Evolutionary conservation across 768 basidiomycete genomes (phyloP).

Genomic region (Psilocybe azurescens): DNA sequence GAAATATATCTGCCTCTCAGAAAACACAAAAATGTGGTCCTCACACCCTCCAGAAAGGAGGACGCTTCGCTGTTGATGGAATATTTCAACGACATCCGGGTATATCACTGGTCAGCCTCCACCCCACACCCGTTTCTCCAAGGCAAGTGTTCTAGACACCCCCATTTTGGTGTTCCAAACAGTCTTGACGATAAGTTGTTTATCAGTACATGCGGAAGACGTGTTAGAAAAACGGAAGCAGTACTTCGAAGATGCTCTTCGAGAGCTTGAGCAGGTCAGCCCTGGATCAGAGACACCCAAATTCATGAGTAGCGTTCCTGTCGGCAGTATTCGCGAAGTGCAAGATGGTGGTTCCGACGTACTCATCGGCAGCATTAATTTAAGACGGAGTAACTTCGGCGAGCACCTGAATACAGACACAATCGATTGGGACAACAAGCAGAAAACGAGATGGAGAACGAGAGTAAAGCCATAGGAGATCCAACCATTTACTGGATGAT

Average conservation of each 20-base stretch:
- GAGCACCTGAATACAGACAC: conserved; percentile 33
- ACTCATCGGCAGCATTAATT: conserved; percentile 50
- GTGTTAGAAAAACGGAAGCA: background rate
- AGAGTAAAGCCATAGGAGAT: conserved; percentile 47
- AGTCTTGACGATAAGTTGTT: background rate
- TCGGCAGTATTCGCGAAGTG: conserved; percentile 56
- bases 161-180: background rate
- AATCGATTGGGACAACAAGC: conserved; percentile 41
- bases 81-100: conserved; percentile 52
- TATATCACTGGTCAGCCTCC: conserved; percentile 49
- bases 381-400: conserved; percentile 37
- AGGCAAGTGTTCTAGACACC: background rate
- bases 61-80: conserved; percentile 42
- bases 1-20: conserved; percentile 54
- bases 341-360: conserved; percentile 55
- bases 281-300: conserved; percentile 28
- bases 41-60: conserved; percentile 58
- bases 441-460: conserved; percentile 42
- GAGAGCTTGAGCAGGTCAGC: background rate
- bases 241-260: background rate
- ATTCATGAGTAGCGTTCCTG: conserved; percentile 42
- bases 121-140: conserved; percentile 54
- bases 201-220: background rate
- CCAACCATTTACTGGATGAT: conserved; percentile 48
- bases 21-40: conserved; percentile 54